Conservation (phyloP, 805 yeast species). For the Myxozyma neotropica region DNA sequence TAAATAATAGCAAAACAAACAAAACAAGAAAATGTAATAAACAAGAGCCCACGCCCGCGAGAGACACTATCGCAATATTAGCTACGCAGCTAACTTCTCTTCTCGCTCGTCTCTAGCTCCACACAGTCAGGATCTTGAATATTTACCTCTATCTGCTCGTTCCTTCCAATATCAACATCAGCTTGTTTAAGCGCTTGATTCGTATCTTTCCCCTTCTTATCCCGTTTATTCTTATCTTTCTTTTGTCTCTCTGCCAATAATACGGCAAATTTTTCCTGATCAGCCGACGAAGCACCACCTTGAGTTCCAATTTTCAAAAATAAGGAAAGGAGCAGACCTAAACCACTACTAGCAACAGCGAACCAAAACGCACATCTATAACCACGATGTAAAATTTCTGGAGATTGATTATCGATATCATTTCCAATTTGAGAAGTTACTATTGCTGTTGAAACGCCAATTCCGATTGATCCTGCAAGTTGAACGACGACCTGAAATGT, state of each 20-base stretch:
- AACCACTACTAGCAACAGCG: slow-evolving; percentile 11
- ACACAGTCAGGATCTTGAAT: too few relatives aligned
- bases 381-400: slow-evolving; percentile 4
- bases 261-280: slow-evolving; percentile 6
- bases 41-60: too few relatives aligned
- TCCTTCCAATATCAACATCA: neutral
- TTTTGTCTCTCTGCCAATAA: slow-evolving; percentile 1
- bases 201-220: neutral
- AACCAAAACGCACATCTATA: slow-evolving; percentile 29
- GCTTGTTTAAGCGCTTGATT: neutral
- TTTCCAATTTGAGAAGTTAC: slow-evolving; percentile 42
- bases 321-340: slow-evolving; percentile 37
- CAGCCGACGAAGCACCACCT: slow-evolving; percentile 4
- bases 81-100: too few relatives aligned
- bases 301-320: slow-evolving; percentile 45
- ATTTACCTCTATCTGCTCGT: too few relatives aligned
- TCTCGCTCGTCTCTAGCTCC: too few relatives aligned
- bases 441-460: slow-evolving; percentile 47
- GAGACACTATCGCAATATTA: too few relatives aligned
- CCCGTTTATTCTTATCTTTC: neutral
- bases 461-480: slow-evolving; percentile 47
- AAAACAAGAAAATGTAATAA: too few relatives aligned
- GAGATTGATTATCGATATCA: neutral
- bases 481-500: slow-evolving; percentile 51
- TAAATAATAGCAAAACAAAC: too few relatives aligned